These are phyloP conservation scores for Nosema granulosis DNA, from an alignment of 371 early-diverging fungal species.

Conservation along the genomic window DNA sequence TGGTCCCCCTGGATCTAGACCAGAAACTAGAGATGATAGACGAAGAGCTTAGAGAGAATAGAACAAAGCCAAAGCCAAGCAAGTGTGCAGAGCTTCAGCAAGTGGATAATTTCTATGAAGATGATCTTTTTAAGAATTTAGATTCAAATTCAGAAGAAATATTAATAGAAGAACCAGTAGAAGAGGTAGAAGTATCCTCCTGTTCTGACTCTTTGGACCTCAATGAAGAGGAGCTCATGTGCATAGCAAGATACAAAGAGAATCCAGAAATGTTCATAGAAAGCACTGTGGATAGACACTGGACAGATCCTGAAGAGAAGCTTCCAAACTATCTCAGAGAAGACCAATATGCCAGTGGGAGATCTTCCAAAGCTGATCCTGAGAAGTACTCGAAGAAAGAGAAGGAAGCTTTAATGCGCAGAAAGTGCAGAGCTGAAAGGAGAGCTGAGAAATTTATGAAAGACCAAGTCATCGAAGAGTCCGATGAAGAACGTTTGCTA, in stretches of 20 bases:
- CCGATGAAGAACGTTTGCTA: constrained; percentile 55
- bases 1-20: constrained; percentile 67
- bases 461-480: constrained; percentile 52
- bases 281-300: constrained; percentile 64
- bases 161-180: constrained; percentile 18
- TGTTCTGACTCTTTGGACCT: constrained; percentile 55
- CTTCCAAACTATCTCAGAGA: constrained; percentile 61
- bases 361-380: constrained; percentile 53
- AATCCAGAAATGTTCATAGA: constrained; percentile 61
- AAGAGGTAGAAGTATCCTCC: constrained; percentile 31
- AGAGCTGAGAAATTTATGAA: constrained; percentile 58
- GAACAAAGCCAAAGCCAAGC: constrained; percentile 5
- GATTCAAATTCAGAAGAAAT: background rate
- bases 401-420: constrained; percentile 54
- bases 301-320: constrained; percentile 59
- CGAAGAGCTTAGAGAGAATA: constrained; percentile 34
- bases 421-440: constrained; percentile 57
- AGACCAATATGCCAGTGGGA: constrained; percentile 54
- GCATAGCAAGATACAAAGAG: constrained; percentile 57
- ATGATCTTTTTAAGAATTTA: constrained; percentile 49
- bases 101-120: constrained; percentile 42
- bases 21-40: constrained; percentile 68
- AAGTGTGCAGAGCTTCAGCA: background rate
- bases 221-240: constrained; percentile 61
- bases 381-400: constrained; percentile 59